Percentiles rank a stretch among this genome's conserved stretches.
These are phyloP conservation scores for Backusella morwellensis DNA, from an alignment of 192 early-diverging fungal species.

Conservation along the genomic window DNA sequence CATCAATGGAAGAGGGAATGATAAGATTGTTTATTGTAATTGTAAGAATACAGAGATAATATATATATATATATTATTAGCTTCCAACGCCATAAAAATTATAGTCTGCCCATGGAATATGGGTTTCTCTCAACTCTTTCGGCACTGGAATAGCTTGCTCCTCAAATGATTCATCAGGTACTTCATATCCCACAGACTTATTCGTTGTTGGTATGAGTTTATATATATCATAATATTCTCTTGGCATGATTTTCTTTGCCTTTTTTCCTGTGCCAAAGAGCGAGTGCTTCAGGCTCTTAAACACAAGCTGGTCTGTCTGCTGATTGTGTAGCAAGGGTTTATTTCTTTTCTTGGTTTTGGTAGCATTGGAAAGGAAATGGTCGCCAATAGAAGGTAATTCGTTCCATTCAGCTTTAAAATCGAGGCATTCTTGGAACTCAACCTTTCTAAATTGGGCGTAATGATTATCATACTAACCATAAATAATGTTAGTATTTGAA, in stretches of 20 bases:
- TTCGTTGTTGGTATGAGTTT: constrained; percentile 19
- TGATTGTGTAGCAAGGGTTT: neutral
- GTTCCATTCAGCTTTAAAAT: constrained; percentile 13
- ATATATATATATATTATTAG: neutral
- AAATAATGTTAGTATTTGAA: neutral
- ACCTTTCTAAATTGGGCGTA: constrained; percentile 48
- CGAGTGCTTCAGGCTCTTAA: neutral
- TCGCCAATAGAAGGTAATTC: constrained; percentile 27
- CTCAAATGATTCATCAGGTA: constrained; percentile 24
- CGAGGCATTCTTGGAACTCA: constrained; percentile 21
- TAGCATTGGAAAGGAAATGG: constrained; percentile 13
- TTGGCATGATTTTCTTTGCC: neutral
- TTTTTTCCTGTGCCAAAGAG: neutral
- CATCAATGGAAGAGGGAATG: too few relatives aligned
- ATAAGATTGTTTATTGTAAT: too few relatives aligned
- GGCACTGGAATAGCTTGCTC: constrained; percentile 17
- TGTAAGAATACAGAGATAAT: neutral
- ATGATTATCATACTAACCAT: constrained; percentile 40
- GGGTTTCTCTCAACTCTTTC: constrained; percentile 9
- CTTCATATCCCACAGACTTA: neutral
- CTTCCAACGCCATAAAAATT: constrained; percentile 30
- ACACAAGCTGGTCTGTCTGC: neutral
- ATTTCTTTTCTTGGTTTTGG: neutral
- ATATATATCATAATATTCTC: constrained; percentile 6
- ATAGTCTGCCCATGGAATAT: constrained; percentile 25